Percentiles rank a stretch among this genome's conserved stretches.
Conservation (phyloP, 176 grass and related monocot species). For the Juncus inflexus region DNA sequence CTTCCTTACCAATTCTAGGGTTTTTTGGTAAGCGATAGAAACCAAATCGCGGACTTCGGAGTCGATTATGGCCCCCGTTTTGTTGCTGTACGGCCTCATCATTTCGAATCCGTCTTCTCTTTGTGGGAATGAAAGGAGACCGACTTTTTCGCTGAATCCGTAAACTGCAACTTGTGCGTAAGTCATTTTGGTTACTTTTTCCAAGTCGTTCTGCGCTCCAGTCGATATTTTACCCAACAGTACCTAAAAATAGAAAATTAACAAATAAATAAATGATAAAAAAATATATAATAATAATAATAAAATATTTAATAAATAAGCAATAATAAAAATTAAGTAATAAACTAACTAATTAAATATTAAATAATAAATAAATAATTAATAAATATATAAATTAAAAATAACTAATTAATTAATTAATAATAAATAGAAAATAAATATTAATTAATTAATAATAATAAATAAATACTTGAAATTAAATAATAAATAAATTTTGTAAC, state of each 20-base stretch:
- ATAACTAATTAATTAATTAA: too few species aligned
- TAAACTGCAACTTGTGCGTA: constrained; percentile 90
- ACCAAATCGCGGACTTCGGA: constrained; percentile 84
- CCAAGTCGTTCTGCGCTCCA: constrained; percentile 85
- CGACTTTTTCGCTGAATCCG: constrained; percentile 87
- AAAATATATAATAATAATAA: too few species aligned
- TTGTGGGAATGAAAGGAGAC: constrained; percentile 84
- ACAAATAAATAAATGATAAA: too few species aligned
- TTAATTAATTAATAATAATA: too few species aligned
- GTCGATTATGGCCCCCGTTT: constrained; percentile 72
- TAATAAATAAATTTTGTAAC: too few species aligned
- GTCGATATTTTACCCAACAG: constrained; percentile 78
- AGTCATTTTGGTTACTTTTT: constrained; percentile 92
- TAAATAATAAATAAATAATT: too few species aligned
- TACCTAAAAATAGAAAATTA: constrained; percentile 31
- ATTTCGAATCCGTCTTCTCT: constrained; percentile 58
- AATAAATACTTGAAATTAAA: too few species aligned
- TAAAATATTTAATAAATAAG: too few species aligned
- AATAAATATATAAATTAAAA: too few species aligned
- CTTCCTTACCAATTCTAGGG: constrained; percentile 49
- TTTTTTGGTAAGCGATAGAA: constrained; percentile 62
- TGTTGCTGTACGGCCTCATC: constrained; percentile 57
- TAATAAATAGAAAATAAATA: too few species aligned
- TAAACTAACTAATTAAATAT: too few species aligned
- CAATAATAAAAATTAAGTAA: too few species aligned